A percentile compares a stretch with the other conserved stretches of the same genome.
These are phyloP conservation scores for Leccinum truebloodii DNA, from an alignment of 768 basidiomycete species.

Conservation along the genomic window DNA sequence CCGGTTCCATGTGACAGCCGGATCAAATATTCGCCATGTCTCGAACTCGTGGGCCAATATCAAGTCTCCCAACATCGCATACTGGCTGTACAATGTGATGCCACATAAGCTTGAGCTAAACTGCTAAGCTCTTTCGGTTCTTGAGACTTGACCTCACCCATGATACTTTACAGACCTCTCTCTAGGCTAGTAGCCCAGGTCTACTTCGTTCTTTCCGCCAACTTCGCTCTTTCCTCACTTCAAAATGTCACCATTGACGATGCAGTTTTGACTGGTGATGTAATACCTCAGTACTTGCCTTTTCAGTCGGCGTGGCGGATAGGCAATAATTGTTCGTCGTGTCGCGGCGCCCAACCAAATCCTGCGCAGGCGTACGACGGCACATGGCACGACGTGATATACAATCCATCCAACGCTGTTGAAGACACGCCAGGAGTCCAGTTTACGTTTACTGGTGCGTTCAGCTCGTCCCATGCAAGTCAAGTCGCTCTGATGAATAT, in stretches of 20 bases:
- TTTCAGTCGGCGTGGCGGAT: slow-evolving; percentile 1
- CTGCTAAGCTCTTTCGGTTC: too few species aligned
- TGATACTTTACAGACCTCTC: too few species aligned
- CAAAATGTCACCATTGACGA: slow-evolving; percentile 22
- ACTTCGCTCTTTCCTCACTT: slow-evolving; percentile 3
- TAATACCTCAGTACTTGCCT: slow-evolving; percentile 14
- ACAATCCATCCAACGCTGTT: neutral
- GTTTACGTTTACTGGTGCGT: slow-evolving; percentile 15
- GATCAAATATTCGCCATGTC: too few species aligned
- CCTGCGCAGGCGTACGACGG: slow-evolving; percentile 6
- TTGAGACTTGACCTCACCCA: too few species aligned
- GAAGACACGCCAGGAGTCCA: neutral
- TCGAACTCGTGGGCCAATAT: too few species aligned
- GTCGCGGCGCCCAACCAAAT: neutral
- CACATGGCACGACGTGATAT: slow-evolving; percentile 23
- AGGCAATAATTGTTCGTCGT: slow-evolving; percentile 8
- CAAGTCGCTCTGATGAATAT: neutral
- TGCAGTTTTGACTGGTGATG: slow-evolving; percentile 7
- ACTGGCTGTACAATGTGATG: too few species aligned
- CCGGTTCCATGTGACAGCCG: too few species aligned
- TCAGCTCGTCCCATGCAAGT: neutral
- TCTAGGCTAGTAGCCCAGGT: too few species aligned
- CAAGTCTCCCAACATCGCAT: too few species aligned
- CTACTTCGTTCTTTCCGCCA: too few species aligned
- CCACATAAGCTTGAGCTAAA: too few species aligned